These are phyloP conservation scores for Nannochloropsis oceanica DNA, from an alignment of 108 stramenopile genomes.

Conservation along the genomic window DNA sequence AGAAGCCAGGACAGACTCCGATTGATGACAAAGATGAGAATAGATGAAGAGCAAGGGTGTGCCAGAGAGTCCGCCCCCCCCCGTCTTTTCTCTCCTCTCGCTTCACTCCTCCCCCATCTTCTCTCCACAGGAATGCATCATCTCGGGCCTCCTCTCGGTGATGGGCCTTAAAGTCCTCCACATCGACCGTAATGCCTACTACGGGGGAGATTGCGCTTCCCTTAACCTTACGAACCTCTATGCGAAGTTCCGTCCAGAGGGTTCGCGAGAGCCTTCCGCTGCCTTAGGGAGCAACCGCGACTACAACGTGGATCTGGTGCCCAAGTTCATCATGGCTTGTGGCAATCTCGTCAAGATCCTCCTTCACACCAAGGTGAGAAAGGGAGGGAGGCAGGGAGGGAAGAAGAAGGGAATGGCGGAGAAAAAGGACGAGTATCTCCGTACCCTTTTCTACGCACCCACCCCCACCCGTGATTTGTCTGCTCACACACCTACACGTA, in stretches of 20 bases:
- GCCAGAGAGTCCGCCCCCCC: too few relatives aligned
- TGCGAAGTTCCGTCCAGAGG: conserved; percentile 63
- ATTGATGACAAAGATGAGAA: too few relatives aligned
- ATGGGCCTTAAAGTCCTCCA: conserved; percentile 80
- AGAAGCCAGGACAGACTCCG: too few relatives aligned
- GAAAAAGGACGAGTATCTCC: not conserved
- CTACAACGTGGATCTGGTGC: conserved; percentile 96
- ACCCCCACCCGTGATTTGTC: not conserved
- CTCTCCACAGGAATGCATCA: conserved; percentile 63
- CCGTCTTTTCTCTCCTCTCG: too few relatives aligned
- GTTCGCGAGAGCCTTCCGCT: conserved; percentile 13
- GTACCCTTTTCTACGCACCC: not conserved
- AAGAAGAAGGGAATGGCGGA: not conserved
- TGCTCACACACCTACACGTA: not conserved
- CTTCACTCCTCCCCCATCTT: too few relatives aligned
- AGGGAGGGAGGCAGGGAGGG: not conserved
- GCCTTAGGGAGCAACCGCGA: conserved; percentile 35
- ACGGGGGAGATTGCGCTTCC: conserved; percentile 94
- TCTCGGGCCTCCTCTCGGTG: conserved; percentile 79
- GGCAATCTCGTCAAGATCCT: conserved; percentile 97
- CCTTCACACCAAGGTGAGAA: conserved; percentile 66
- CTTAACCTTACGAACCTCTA: conserved; percentile 84
- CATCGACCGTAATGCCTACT: conserved; percentile 92
- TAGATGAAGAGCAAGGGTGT: too few relatives aligned
- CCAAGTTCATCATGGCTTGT: conserved; percentile 99